Evolutionary conservation across 2,329 filamentous ascomycete genomes (phyloP).

Genomic region (Aspergillus tanneri): DNA sequence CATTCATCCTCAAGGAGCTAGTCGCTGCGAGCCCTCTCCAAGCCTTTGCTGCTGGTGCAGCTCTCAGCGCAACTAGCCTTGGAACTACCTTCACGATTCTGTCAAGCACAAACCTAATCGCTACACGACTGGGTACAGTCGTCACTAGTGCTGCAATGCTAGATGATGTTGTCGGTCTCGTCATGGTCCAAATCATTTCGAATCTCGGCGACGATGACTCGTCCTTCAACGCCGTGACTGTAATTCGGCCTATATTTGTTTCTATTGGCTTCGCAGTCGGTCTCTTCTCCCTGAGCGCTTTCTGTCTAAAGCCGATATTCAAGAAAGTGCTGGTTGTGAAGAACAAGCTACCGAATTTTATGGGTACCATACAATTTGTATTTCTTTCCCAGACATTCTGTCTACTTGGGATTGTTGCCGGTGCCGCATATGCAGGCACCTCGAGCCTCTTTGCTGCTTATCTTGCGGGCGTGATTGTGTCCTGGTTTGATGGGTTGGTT

Average conservation of each 20-base stretch:
- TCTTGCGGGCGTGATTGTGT: slow-evolving; percentile 53
- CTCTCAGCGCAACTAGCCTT: slow-evolving; percentile 70
- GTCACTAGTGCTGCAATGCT: slow-evolving; percentile 74
- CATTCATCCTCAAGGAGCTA: slow-evolving; percentile 58
- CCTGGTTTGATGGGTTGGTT: slow-evolving; percentile 49
- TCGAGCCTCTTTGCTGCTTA: slow-evolving; percentile 59
- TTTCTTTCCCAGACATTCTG: slow-evolving; percentile 47
- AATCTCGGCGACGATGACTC: slow-evolving; percentile 53
- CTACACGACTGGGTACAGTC: slow-evolving; percentile 59
- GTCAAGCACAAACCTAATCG: slow-evolving; percentile 58
- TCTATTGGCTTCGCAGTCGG: slow-evolving; percentile 40
- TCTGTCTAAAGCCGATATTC: slow-evolving; percentile 17
- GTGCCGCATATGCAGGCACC: slow-evolving; percentile 55
- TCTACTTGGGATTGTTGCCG: slow-evolving; percentile 49
- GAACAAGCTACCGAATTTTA: slow-evolving; percentile 9
- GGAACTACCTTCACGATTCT: slow-evolving; percentile 69
- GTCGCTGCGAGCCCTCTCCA: slow-evolving; percentile 55
- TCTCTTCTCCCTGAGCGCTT: slow-evolving; percentile 29
- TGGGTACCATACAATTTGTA: slow-evolving; percentile 23
- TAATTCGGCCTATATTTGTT: slow-evolving; percentile 54
- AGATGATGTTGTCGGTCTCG: slow-evolving; percentile 74
- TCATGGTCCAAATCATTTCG: slow-evolving; percentile 75
- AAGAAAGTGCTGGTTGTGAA: slow-evolving; percentile 6
- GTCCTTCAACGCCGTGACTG: slow-evolving; percentile 42
- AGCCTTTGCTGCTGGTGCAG: slow-evolving; percentile 70